Conservation (phyloP, 139 green algal species). For the Picochlorum sp. region DNA sequence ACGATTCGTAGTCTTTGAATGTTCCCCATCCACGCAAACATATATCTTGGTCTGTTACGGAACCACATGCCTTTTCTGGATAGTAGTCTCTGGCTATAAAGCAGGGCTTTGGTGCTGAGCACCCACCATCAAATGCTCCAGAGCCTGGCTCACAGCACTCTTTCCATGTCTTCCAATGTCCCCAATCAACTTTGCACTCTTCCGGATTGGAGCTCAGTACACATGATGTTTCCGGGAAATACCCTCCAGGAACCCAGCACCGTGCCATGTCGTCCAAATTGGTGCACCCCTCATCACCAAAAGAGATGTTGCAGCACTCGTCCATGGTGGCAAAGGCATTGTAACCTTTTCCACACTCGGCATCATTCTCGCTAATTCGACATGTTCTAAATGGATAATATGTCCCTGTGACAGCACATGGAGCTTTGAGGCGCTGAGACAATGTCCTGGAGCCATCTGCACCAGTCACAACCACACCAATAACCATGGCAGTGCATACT, state of each 20-base stretch:
- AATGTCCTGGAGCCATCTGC: neutral
- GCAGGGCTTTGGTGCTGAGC: slow-evolving; percentile 15
- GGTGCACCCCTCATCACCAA: slow-evolving; percentile 14
- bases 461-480: neutral
- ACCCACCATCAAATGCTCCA: slow-evolving; percentile 12
- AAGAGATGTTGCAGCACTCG: neutral
- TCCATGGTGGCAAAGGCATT: slow-evolving; percentile 6
- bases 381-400: slow-evolving; percentile 16
- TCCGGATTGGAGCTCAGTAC: slow-evolving; percentile 5
- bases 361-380: neutral
- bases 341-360: slow-evolving; percentile 16
- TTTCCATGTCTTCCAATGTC: slow-evolving; percentile 6
- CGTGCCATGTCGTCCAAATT: slow-evolving; percentile 1
- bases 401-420: slow-evolving; percentile 11
- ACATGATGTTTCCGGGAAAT: neutral
- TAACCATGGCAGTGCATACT: neutral
- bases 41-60: slow-evolving; percentile 7
- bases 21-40: slow-evolving; percentile 23
- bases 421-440: slow-evolving; percentile 1
- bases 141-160: slow-evolving; percentile 18
- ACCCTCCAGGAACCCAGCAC: slow-evolving; percentile 11
- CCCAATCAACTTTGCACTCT: slow-evolving; percentile 17
- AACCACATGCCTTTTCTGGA: slow-evolving; percentile 10
- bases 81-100: slow-evolving; percentile 11
- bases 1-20: slow-evolving; percentile 11